Evolutionary conservation across 179 eudicot species (phyloP).

Genomic region (Kewa caespitosa): DNA sequence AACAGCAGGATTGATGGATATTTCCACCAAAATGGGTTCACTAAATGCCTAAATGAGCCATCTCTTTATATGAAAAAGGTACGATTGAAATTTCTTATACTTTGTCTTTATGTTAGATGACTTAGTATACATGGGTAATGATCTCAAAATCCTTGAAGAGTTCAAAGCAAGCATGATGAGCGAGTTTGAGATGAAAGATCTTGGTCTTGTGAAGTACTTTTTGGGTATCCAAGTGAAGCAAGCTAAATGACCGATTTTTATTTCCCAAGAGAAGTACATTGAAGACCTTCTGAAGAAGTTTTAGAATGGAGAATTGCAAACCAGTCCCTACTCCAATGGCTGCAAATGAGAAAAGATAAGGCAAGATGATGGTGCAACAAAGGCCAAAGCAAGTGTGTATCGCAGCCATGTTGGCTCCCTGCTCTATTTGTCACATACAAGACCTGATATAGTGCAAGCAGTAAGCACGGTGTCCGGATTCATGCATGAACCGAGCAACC

Average conservation of each 20-base stretch:
- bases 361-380: neutral
- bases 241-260: no score
- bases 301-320: no score
- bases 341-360: no score
- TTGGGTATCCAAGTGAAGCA: no score
- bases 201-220: neutral
- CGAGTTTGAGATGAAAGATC: neutral
- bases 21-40: no score
- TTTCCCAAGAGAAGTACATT: no score
- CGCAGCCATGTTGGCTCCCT: neutral
- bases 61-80: neutral
- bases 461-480: neutral
- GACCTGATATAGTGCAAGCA: neutral
- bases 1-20: no score
- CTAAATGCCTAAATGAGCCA: neutral
- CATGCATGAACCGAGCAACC: neutral
- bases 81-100: neutral
- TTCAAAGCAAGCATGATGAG: neutral
- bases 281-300: no score
- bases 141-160: neutral
- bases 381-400: neutral
- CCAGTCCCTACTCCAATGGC: no score
- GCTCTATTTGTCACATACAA: neutral
- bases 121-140: no score
- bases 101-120: neutral